A percentile compares a stretch with the other conserved stretches of the same genome.
phyloP scores from a whole-genome alignment of 192 early-diverging fungal genomes.

The Pilaira anomala region DNA sequence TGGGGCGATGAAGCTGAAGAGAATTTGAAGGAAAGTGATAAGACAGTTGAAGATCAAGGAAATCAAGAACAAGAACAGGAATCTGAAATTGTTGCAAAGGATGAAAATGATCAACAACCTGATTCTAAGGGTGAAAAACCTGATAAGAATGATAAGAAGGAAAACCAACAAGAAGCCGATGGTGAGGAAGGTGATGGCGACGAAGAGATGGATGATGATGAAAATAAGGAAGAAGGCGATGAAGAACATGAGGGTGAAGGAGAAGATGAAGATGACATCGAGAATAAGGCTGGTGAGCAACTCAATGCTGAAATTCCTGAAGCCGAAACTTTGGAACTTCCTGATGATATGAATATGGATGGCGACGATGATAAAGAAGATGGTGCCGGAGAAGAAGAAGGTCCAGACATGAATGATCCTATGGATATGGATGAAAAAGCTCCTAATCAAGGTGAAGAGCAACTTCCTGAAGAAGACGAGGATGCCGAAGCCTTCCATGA shows the following conservation, averaged over 20 bases:
- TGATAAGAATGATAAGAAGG: slow-evolving; percentile 41
- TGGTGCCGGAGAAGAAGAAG: slow-evolving; percentile 50
- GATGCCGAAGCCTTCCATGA: slow-evolving; percentile 41
- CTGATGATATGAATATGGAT: slow-evolving; percentile 75
- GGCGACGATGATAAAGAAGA: slow-evolving; percentile 54
- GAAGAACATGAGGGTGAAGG: slow-evolving; percentile 44
- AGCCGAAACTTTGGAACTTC: slow-evolving; percentile 74
- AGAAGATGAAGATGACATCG: slow-evolving; percentile 41
- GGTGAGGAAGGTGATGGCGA: slow-evolving; percentile 38
- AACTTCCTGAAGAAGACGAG: slow-evolving; percentile 38
- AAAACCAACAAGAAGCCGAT: slow-evolving; percentile 47
- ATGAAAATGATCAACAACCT: slow-evolving; percentile 45
- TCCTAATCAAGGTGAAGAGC: slow-evolving; percentile 37
- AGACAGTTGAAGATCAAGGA: slow-evolving; percentile 61
- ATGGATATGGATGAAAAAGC: slow-evolving; percentile 52
- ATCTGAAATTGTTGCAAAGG: slow-evolving; percentile 63
- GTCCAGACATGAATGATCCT: slow-evolving; percentile 50
- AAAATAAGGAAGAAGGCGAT: slow-evolving; percentile 47
- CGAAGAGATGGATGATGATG: slow-evolving; percentile 50
- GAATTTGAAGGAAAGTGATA: slow-evolving; percentile 60
- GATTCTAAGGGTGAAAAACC: slow-evolving; percentile 41
- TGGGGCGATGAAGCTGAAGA: slow-evolving; percentile 85
- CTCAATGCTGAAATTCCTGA: slow-evolving; percentile 57
- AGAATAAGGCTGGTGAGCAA: slow-evolving; percentile 49
- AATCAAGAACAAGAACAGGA: slow-evolving; percentile 49